Evolutionary conservation across 192 early-diverging fungal genomes (phyloP).

Genomic region (Helicostylum pulchrum): DNA sequence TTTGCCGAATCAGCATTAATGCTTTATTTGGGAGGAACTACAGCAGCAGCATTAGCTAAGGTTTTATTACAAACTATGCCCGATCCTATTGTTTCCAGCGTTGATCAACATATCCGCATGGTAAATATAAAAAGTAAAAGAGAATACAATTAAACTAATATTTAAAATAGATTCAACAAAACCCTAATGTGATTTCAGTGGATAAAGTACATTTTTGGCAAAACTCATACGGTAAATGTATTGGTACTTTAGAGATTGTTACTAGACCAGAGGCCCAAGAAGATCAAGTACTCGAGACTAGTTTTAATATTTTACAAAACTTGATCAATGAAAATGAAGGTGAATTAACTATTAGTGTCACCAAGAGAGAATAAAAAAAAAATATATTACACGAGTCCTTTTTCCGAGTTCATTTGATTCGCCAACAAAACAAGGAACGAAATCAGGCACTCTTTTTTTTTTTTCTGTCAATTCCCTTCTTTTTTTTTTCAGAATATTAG

Average conservation of each 20-base stretch:
- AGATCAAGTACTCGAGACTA: conserved; percentile 35
- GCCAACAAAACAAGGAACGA: no score
- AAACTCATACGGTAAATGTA: conserved; percentile 46
- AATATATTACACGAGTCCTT: no score
- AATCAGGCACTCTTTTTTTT: no score
- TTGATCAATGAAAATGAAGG: not conserved
- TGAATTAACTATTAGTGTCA: conserved; percentile 9
- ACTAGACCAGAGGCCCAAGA: conserved; percentile 48
- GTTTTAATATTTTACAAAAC: not conserved
- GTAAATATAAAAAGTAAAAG: conserved; percentile 24
- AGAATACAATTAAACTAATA: no score
- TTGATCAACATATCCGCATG: conserved; percentile 45
- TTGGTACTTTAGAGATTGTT: conserved; percentile 47
- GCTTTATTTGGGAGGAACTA: conserved; percentile 46
- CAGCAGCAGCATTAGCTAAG: conserved; percentile 46
- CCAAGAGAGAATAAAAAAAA: no score
- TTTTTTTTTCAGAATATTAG: not conserved
- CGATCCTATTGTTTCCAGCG: conserved; percentile 26
- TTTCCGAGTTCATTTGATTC: not conserved
- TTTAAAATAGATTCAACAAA: conserved; percentile 31
- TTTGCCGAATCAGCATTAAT: conserved; percentile 44
- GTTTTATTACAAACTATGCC: conserved; percentile 55
- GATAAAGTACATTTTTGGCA: conserved; percentile 55
- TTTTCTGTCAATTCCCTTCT: no score
- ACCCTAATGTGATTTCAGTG: conserved; percentile 43